phyloP scores from a whole-genome alignment of 768 basidiomycete species.

The Rhizopogon sp. region DNA sequence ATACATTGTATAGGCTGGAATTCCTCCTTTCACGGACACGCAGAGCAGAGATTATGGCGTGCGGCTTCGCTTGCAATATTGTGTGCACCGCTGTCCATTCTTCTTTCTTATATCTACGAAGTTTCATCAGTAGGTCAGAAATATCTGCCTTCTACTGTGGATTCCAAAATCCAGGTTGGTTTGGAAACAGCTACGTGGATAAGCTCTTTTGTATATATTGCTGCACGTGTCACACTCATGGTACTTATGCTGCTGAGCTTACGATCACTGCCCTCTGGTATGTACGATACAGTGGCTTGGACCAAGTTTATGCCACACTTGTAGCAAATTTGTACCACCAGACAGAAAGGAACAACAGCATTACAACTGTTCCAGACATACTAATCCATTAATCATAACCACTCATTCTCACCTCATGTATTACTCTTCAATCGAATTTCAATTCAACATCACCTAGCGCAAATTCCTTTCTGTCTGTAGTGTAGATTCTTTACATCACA shows the following conservation, averaged over 20 bases:
- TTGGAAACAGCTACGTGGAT: no score
- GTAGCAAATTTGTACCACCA: neutral
- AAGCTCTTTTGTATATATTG: conserved; percentile 1
- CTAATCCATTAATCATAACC: no score
- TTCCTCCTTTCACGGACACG: conserved; percentile 10
- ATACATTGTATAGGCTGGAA: conserved; percentile 24
- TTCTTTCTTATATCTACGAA: neutral
- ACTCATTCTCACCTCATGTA: no score
- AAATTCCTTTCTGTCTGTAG: no score
- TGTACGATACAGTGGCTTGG: conserved; percentile 13
- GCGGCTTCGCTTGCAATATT: conserved; percentile 10
- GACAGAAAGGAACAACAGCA: no score
- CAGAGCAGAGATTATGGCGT: conserved; percentile 18
- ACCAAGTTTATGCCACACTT: conserved; percentile 9
- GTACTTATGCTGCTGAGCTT: conserved; percentile 9
- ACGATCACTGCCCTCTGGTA: conserved; percentile 6
- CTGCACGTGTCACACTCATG: conserved; percentile 7
- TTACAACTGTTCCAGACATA: no score
- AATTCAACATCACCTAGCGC: no score
- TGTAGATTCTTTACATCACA: no score
- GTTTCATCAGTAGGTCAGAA: neutral
- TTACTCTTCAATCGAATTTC: no score
- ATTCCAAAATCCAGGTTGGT: no score
- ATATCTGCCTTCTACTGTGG: no score
- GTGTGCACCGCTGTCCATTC: neutral